These are phyloP conservation scores for Piper longum DNA, from an alignment of 164 flowering plant species.

Conservation along the genomic window DNA sequence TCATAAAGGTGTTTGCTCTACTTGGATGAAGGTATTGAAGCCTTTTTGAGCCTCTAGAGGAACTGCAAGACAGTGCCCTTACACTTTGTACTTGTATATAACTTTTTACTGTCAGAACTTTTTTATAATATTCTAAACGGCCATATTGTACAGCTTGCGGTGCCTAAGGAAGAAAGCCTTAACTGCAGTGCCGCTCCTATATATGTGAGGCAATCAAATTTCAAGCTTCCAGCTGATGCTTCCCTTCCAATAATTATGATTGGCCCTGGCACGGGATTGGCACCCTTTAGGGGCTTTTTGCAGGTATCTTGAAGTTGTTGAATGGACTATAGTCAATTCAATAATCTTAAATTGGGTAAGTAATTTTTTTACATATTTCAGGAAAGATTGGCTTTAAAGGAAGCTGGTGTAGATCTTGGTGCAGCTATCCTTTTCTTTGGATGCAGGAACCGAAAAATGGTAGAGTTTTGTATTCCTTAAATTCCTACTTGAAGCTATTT, in stretches of 20 bases:
- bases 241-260: slow-evolving; percentile 83
- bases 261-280: slow-evolving; percentile 99
- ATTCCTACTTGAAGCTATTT: not conserved
- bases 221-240: slow-evolving; percentile 72
- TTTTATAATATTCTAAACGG: not conserved
- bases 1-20: slow-evolving; percentile 91
- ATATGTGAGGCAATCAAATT: slow-evolving; percentile 83
- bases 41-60: not conserved
- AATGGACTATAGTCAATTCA: not conserved
- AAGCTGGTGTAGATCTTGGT: slow-evolving; percentile 72
- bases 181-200: slow-evolving; percentile 83
- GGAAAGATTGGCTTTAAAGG: slow-evolving; percentile 82
- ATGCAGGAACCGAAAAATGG: slow-evolving; percentile 84
- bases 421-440: slow-evolving; percentile 72
- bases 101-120: not conserved
- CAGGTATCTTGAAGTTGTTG: slow-evolving; percentile 40
- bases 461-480: slow-evolving; percentile 7
- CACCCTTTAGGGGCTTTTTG: slow-evolving; percentile 96
- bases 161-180: slow-evolving; percentile 44
- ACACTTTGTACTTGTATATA: not conserved
- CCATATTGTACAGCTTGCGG: slow-evolving; percentile 42
- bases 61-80: no score
- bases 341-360: not conserved
- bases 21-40: slow-evolving; percentile 89
- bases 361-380: slow-evolving; percentile 15